phyloP scores from a whole-genome alignment of 1,284 basidiomycete genomes.

The Boletus holoroseus region DNA sequence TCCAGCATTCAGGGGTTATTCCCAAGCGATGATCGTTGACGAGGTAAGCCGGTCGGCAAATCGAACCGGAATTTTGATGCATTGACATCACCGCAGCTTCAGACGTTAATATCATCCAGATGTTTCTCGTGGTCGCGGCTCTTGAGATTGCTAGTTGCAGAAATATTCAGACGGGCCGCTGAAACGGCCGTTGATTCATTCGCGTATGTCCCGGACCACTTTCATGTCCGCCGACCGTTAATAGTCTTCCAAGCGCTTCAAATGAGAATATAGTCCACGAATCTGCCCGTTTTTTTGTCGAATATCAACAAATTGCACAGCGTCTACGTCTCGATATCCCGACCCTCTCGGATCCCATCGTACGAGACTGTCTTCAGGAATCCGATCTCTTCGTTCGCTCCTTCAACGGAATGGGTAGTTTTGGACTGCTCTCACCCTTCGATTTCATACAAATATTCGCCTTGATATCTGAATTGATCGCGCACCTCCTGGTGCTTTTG shows the following conservation, averaged over 20 bases:
- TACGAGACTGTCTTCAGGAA: slow-evolving; percentile 74
- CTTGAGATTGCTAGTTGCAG: slow-evolving; percentile 49
- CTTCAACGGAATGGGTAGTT: slow-evolving; percentile 60
- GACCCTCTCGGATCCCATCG: slow-evolving; percentile 62
- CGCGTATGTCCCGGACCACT: slow-evolving; percentile 48
- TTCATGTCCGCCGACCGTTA: slow-evolving; percentile 18
- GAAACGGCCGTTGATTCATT: slow-evolving; percentile 66
- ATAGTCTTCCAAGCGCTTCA: slow-evolving; percentile 41
- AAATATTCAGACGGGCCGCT: slow-evolving; percentile 55
- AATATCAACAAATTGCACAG: slow-evolving; percentile 70
- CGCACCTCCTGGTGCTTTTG: slow-evolving; percentile 61
- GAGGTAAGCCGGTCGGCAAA: slow-evolving; percentile 46
- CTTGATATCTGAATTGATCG: slow-evolving; percentile 61
- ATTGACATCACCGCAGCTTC: slow-evolving; percentile 44
- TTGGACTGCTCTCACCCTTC: slow-evolving; percentile 69
- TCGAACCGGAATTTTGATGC: background rate
- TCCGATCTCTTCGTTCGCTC: slow-evolving; percentile 75
- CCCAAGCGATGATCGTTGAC: slow-evolving; percentile 76
- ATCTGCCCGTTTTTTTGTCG: slow-evolving; percentile 65
- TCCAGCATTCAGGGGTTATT: slow-evolving; percentile 75
- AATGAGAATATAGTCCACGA: slow-evolving; percentile 68
- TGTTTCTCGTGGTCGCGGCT: slow-evolving; percentile 62
- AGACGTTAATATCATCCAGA: slow-evolving; percentile 57
- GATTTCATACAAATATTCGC: slow-evolving; percentile 71
- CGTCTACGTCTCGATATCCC: slow-evolving; percentile 73